Percentiles rank a stretch among this genome's conserved stretches.
These are phyloP conservation scores for Mycocentrospora acerina DNA, from an alignment of 2,329 filamentous ascomycete genomes.

Conservation along the genomic window DNA sequence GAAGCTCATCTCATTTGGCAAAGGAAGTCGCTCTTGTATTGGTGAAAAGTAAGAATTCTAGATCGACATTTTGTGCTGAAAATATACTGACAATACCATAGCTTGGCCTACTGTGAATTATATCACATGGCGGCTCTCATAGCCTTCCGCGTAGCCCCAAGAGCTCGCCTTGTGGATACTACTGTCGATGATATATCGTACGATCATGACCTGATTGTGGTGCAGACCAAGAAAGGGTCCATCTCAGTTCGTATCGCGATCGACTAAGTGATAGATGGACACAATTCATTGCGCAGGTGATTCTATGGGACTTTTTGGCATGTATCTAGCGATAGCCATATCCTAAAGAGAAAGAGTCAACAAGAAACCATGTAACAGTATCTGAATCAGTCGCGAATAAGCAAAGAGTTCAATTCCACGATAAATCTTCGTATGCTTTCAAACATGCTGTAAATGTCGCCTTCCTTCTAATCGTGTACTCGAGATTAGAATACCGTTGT, in stretches of 20 bases:
- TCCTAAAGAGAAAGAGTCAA: no score
- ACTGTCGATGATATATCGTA: constrained; percentile 25
- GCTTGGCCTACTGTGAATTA: constrained; percentile 27
- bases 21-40: constrained; percentile 32
- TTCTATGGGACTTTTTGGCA: no score
- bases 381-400: no score
- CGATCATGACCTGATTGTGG: constrained; percentile 27
- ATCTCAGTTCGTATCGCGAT: constrained; percentile 26
- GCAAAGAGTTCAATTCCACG: no score
- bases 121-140: constrained; percentile 27
- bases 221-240: constrained; percentile 27
- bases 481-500: no score
- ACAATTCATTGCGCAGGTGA: no score
- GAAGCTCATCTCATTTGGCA: constrained; percentile 29
- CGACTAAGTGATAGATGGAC: constrained; percentile 14
- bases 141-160: constrained; percentile 21
- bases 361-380: no score
- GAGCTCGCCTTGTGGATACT: constrained; percentile 25
- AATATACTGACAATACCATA: constrained; percentile 1
- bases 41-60: constrained; percentile 36
- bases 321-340: no score
- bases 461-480: no score
- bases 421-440: no score
- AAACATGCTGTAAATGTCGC: no score
- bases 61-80: no score